phyloP scores from a whole-genome alignment of 1,139 yeast genomes.

The Yamadazyma blattariae region DNA sequence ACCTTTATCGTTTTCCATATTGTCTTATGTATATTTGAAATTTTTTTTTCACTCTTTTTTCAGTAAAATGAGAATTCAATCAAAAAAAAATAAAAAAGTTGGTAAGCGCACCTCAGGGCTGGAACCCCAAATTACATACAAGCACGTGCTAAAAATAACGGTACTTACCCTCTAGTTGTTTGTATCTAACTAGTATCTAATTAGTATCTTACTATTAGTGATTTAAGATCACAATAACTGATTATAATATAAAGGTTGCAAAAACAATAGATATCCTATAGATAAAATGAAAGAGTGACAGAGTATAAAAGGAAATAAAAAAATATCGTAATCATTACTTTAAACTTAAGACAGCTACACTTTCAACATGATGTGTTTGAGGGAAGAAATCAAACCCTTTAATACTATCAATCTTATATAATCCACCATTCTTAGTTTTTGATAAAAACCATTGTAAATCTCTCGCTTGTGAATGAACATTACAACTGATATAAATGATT shows the following conservation, averaged over 20 bases:
- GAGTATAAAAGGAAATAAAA: no score
- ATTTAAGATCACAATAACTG: no score
- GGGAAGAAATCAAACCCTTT: constrained; percentile 98
- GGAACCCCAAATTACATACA: no score
- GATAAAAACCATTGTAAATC: constrained; percentile 82
- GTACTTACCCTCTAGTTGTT: no score
- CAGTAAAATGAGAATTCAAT: constrained; percentile 3
- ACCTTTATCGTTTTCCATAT: constrained; percentile 99
- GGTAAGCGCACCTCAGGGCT: constrained; percentile 12
- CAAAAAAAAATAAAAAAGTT: constrained; percentile 6
- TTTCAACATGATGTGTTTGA: constrained; percentile 96
- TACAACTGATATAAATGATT: constrained; percentile 91
- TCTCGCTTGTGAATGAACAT: constrained; percentile 96
- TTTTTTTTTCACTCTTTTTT: constrained; percentile 12
- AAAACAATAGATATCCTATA: no score
- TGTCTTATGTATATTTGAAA: constrained; percentile 30
- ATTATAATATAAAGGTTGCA: no score
- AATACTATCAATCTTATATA: constrained; percentile 73
- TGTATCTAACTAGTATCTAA: no score
- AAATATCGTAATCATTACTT: no score
- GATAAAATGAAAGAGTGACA: no score
- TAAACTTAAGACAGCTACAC: constrained; percentile 90
- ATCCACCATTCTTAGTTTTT: constrained; percentile 57
- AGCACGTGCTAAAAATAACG: no score
- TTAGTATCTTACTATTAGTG: no score